Evolutionary conservation across 345 rosid species (phyloP).

Genomic region (Iberis pinnata): DNA sequence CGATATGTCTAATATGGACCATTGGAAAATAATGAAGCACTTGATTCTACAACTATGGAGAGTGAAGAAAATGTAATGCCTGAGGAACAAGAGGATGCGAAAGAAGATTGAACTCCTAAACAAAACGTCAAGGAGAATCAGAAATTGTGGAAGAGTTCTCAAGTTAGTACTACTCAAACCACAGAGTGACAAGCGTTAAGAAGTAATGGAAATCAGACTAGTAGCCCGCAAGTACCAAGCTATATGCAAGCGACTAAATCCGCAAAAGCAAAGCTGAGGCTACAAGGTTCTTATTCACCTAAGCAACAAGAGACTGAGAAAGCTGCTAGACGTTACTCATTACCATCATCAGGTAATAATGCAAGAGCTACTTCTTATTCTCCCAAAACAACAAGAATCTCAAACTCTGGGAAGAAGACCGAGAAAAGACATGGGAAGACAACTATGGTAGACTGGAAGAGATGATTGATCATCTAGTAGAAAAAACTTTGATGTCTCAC

Average conservation of each 20-base stretch:
- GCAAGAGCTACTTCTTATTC: constrained; percentile 60
- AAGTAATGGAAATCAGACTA: constrained; percentile 43
- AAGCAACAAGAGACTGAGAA: constrained; percentile 53
- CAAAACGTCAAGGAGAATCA: constrained; percentile 41
- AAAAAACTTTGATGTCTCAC: constrained; percentile 7
- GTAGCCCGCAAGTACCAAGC: constrained; percentile 54
- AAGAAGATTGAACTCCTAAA: constrained; percentile 42
- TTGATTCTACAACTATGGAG: constrained; percentile 27
- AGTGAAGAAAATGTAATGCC: constrained; percentile 28
- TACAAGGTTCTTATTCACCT: constrained; percentile 63
- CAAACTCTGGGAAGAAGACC: constrained; percentile 45
- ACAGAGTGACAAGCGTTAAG: constrained; percentile 47
- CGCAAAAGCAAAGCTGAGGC: constrained; percentile 84
- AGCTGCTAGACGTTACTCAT: constrained; percentile 61
- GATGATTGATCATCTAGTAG: constrained; percentile 32
- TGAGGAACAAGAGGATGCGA: constrained; percentile 33
- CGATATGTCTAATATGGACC: no score
- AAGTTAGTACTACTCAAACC: constrained; percentile 37
- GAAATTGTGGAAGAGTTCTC: constrained; percentile 42
- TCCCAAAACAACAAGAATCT: constrained; percentile 63
- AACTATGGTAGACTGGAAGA: constrained; percentile 56
- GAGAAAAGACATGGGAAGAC: constrained; percentile 54
- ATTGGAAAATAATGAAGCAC: constrained; percentile 32
- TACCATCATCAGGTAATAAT: constrained; percentile 58
- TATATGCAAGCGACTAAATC: constrained; percentile 89